Base-by-base conservation (phyloP, 2,329 filamentous ascomycete genomes). In the Rhynchosporium agropyri region DNA sequence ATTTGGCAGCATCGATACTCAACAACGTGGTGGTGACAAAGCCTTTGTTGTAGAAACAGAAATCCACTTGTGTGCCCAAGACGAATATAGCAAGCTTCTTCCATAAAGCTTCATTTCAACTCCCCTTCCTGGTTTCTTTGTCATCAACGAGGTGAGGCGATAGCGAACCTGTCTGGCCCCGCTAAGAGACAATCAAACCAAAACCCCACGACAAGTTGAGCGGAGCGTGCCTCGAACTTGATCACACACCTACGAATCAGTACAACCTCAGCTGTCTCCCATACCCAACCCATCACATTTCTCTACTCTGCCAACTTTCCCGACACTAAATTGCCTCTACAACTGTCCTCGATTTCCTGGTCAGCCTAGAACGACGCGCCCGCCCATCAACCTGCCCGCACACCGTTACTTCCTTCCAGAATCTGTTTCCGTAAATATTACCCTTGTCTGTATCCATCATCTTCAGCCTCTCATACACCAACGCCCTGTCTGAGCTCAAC, bases 401-500 rank as follows among this genome's bases (percentile, higher is more conserved):
- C 68, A 70, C 68, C 67, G 66, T 65, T 58, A 57, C 66, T 65
- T 67, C 63, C 64, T 61, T 46, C 55, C 36, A 62, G 43, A 65
- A 60, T 64, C 63, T 66, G 56, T 64, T 63, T 58, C 56, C 49
- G 57, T 57, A 31, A 59, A 63, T 61, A n/a, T 48, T 63, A 69
- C 65, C 71, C 70, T 69, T 67, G 70, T 61, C 59, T 63, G 42
- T 59, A 56, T 53, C 58, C 59, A 20, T 64, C 58, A 58, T 56
- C 61, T 64, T 69, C 70, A 69, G 70, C 67, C 67, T 69, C 61
- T 68, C 60, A 53, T 67, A 61, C 66, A 62, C 63, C 63, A 53
- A 61, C 53, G 31, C 42, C 20, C 36, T 51, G 54, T 55, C 55
- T 36, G 58, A 63, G 60, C 63, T 59, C 57, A 60, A 51, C 51